Percentiles rank a stretch among this genome's conserved stretches.
Evolutionary conservation across 2,329 filamentous ascomycete species (phyloP).

Genomic region (Cercospora sojina): DNA sequence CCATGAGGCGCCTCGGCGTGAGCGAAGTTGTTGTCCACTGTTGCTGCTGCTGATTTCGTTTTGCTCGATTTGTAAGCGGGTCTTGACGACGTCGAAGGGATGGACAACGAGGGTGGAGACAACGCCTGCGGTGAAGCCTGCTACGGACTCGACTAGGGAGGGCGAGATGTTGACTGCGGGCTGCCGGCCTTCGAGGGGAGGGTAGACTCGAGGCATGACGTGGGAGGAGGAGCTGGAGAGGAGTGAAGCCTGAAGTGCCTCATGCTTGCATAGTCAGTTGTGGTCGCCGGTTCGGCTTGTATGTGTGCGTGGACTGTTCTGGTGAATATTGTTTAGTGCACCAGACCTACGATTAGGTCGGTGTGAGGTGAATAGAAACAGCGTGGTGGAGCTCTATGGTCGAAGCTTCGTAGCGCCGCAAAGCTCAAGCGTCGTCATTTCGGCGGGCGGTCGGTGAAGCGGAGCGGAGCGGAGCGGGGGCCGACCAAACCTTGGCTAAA

Average conservation of each 20-base stretch:
- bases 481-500: not conserved
- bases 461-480: not conserved
- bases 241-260: not conserved
- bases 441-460: not conserved
- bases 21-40: not conserved
- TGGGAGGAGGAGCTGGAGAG: slow-evolving; percentile 2
- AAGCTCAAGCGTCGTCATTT: slow-evolving; percentile 4
- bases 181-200: slow-evolving; percentile 47
- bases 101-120: slow-evolving; percentile 84
- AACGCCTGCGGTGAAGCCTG: slow-evolving; percentile 85
- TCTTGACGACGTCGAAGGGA: slow-evolving; percentile 94
- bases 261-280: slow-evolving; percentile 11
- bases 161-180: slow-evolving; percentile 62
- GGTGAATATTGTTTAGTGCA: not conserved
- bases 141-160: slow-evolving; percentile 80
- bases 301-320: not conserved
- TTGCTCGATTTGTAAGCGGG: slow-evolving; percentile 68
- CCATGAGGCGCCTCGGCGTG: slow-evolving; percentile 30
- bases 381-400: slow-evolving; percentile 5
- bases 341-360: not conserved
- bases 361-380: not conserved
- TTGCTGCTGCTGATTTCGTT: slow-evolving; percentile 14
- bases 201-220: slow-evolving; percentile 51
- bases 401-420: slow-evolving; percentile 6
- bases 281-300: not conserved